These are phyloP conservation scores for Aspergillus calidoustus DNA, from an alignment of 2,329 filamentous ascomycete species.

Conservation along the genomic window DNA sequence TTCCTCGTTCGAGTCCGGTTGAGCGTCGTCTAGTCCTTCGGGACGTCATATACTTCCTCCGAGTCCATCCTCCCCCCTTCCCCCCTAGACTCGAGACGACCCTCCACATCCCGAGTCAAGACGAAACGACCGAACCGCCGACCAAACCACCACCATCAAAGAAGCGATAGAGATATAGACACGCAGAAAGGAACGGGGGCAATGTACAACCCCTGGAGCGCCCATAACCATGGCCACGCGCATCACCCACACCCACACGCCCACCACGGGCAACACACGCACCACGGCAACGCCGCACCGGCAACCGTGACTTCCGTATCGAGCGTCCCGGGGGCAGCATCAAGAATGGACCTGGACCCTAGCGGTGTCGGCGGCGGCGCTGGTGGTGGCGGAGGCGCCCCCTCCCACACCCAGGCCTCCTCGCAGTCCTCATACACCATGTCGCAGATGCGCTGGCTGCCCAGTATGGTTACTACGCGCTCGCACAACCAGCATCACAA, in stretches of 20 bases:
- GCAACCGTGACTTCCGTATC: slow-evolving; percentile 3
- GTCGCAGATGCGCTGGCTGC: slow-evolving; percentile 32
- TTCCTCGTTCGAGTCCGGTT: not conserved
- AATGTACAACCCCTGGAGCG: slow-evolving; percentile 12
- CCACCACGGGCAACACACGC: not conserved
- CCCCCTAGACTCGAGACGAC: not conserved
- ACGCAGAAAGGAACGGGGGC: not conserved
- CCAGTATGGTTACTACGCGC: slow-evolving; percentile 28
- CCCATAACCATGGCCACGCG: slow-evolving; percentile 5
- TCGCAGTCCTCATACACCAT: slow-evolving; percentile 28
- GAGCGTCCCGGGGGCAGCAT: not conserved
- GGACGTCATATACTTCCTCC: not conserved
- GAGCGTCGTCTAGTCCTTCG: not conserved
- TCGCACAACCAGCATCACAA: slow-evolving; percentile 15
- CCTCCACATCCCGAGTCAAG: not conserved
- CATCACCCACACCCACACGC: slow-evolving; percentile 3
- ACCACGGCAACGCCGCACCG: not conserved
- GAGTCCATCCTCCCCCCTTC: not conserved
- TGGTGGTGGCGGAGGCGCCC: not conserved
- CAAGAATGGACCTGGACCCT: slow-evolving; percentile 2
- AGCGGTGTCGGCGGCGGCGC: not conserved
- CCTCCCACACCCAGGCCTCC: slow-evolving; percentile 14
- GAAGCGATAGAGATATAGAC: not conserved
- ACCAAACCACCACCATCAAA: not conserved
- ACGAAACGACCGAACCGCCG: not conserved